A percentile compares a stretch with the other conserved stretches of the same genome.
phyloP scores from a whole-genome alignment of 2,329 filamentous ascomycete species.

The Fusarium secorum region DNA sequence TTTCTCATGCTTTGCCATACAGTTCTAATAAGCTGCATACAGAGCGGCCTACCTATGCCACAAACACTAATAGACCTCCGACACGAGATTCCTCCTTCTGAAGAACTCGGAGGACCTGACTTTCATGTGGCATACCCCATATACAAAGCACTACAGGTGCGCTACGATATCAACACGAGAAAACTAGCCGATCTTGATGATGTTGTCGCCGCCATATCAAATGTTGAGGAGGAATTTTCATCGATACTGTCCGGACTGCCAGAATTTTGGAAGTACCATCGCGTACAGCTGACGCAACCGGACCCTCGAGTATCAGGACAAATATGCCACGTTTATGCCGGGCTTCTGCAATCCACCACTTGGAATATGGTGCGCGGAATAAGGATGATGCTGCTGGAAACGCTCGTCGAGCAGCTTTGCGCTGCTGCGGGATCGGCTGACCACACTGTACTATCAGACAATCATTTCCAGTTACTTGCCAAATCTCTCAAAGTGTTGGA shows the following conservation, averaged over 20 bases:
- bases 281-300: conserved; percentile 48
- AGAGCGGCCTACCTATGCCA: conserved; percentile 58
- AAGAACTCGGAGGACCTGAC: conserved; percentile 50
- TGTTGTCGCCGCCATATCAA: conserved; percentile 48
- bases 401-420: conserved; percentile 54
- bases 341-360: conserved; percentile 54
- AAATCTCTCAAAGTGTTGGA: conserved; percentile 50
- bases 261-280: conserved; percentile 52
- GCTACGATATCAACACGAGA: conserved; percentile 55
- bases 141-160: conserved; percentile 55
- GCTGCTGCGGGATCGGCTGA: conserved; percentile 13
- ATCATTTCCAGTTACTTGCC: conserved; percentile 48
- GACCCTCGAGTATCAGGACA: conserved; percentile 53
- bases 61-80: conserved; percentile 57
- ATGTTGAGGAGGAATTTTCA: conserved; percentile 55
- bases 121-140: conserved; percentile 55
- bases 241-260: conserved; percentile 51
- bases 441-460: conserved; percentile 40
- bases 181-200: conserved; percentile 48
- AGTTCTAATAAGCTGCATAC: conserved; percentile 61
- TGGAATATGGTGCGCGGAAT: conserved; percentile 59
- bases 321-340: conserved; percentile 56
- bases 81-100: conserved; percentile 49
- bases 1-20: conserved; percentile 63
- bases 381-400: conserved; percentile 58